phyloP scores from a whole-genome alignment of 306 rosid genomes.

The Vigna reflexopilosa region DNA sequence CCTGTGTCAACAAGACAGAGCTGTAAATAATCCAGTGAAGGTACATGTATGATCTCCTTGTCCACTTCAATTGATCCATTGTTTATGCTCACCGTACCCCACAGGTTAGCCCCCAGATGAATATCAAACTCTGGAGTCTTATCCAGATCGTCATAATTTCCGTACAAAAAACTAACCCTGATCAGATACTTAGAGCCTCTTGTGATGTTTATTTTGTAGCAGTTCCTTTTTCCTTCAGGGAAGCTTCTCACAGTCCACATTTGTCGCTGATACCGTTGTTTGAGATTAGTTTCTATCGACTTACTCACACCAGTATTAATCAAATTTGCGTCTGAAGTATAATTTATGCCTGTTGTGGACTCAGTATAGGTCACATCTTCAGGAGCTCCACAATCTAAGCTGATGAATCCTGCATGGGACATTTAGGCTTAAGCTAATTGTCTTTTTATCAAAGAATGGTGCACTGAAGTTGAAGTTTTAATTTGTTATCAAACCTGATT shows the following conservation, averaged over 20 bases:
- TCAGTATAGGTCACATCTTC: conserved; percentile 39
- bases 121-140: conserved; percentile 50
- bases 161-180: conserved; percentile 44
- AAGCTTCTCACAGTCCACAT: conserved; percentile 49
- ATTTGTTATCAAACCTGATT: conserved; percentile 52
- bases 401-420: conserved; percentile 50
- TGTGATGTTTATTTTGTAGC: conserved; percentile 52
- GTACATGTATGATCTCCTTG: conserved; percentile 50
- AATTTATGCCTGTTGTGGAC: conserved; percentile 31
- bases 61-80: rapidly evolving
- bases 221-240: conserved; percentile 56
- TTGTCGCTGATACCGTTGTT: conserved; percentile 3
- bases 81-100: conserved; percentile 41
- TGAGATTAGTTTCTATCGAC: conserved; percentile 5
- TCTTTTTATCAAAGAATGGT: neutral
- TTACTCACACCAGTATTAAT: conserved; percentile 44
- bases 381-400: conserved; percentile 58
- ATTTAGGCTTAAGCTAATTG: neutral
- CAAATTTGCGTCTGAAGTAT: conserved; percentile 55
- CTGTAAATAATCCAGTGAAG: conserved; percentile 37
- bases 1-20: conserved; percentile 57
- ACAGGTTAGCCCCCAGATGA: conserved; percentile 48
- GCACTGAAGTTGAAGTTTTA: neutral
- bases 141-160: conserved; percentile 52
- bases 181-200: conserved; percentile 46